Conservation (phyloP, 1,139 yeast genomes). For the Pichia sp. region DNA sequence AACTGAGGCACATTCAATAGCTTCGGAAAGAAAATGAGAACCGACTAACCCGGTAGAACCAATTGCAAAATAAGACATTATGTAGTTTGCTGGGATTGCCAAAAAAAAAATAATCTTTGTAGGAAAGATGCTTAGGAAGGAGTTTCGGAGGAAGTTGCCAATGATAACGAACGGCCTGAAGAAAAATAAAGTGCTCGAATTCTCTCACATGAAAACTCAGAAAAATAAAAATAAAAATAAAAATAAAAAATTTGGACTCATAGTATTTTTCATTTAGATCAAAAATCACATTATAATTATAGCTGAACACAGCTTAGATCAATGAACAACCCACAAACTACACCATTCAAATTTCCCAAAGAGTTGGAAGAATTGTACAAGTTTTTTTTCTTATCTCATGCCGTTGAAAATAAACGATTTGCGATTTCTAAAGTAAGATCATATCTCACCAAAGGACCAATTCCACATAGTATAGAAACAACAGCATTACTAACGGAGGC, state of each 20-base stretch:
- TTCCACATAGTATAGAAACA: slow-evolving; percentile 76
- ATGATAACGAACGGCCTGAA: no score
- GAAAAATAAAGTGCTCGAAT: no score
- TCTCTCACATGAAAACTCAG: no score
- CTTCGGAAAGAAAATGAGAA: slow-evolving; percentile 20
- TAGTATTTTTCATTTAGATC: no score
- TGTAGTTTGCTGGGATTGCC: not conserved
- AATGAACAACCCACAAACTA: slow-evolving; percentile 13
- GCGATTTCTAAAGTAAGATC: slow-evolving; percentile 51
- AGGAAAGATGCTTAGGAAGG: no score
- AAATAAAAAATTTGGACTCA: not conserved
- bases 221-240: not conserved
- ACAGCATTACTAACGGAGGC: slow-evolving; percentile 61
- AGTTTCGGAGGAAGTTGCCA: no score
- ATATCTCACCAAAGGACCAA: slow-evolving; percentile 58
- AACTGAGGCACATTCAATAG: slow-evolving; percentile 13
- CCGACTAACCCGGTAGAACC: slow-evolving; percentile 31
- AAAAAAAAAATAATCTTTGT: no score
- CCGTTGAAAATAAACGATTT: not conserved
- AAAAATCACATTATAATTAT: no score
- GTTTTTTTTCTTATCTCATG: slow-evolving; percentile 2
- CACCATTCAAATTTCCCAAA: slow-evolving; percentile 15
- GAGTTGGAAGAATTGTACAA: slow-evolving; percentile 10
- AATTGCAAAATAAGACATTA: slow-evolving; percentile 20
- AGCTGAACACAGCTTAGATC: no score